Evolutionary conservation across 805 yeast genomes (phyloP).

Genomic region (Lachancea quebecensis): DNA sequence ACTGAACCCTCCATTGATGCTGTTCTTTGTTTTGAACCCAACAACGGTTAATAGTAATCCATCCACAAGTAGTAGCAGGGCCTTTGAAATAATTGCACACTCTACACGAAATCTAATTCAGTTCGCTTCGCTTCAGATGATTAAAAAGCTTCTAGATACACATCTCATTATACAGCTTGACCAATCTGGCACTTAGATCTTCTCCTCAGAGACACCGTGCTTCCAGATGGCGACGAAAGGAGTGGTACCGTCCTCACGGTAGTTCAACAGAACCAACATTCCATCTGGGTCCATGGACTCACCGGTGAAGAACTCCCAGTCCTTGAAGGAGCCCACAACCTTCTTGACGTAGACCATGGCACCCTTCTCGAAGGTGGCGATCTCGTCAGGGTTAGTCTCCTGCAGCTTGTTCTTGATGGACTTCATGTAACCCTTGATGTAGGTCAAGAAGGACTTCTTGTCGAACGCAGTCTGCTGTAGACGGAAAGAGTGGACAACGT

Average conservation of each 20-base stretch:
- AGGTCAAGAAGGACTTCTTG: conserved; percentile 94
- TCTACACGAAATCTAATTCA: neutral
- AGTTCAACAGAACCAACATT: conserved; percentile 95
- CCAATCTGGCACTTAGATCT: conserved; percentile 56
- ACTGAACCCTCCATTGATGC: neutral
- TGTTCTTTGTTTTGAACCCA: no score
- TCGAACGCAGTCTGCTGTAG: conserved; percentile 92
- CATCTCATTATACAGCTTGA: neutral
- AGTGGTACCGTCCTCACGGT: conserved; percentile 99
- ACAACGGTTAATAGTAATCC: no score
- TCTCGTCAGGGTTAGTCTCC: conserved; percentile 82
- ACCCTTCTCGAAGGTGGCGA: conserved; percentile 92
- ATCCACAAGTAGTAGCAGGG: no score
- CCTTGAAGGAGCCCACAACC: conserved; percentile 90
- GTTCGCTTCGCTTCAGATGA: neutral
- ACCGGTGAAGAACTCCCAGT: conserved; percentile 99
- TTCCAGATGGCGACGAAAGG: conserved; percentile 98
- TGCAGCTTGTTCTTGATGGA: conserved; percentile 82
- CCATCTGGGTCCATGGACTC: conserved; percentile 99
- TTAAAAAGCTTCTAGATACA: neutral
- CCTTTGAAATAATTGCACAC: neutral
- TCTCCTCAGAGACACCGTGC: conserved; percentile 88
- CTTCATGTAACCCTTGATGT: conserved; percentile 99
- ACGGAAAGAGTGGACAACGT: conserved; percentile 97
- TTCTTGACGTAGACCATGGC: conserved; percentile 95